A percentile compares a stretch with the other conserved stretches of the same genome.
These are phyloP conservation scores for Boletellus ananas DNA, from an alignment of 768 basidiomycete species.

Conservation along the genomic window DNA sequence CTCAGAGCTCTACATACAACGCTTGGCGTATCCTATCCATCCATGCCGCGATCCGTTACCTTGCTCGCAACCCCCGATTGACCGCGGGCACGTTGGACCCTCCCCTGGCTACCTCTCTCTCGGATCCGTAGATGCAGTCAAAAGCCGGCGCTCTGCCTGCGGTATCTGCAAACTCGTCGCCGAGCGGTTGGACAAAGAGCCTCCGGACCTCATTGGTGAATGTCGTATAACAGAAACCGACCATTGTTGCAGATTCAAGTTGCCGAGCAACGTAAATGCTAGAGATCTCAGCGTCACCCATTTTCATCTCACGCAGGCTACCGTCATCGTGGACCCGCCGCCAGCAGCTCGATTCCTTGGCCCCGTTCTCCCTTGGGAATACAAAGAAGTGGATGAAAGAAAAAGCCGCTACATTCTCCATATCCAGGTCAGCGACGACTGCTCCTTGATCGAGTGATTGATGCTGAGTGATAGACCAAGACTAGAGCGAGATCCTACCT, in stretches of 20 bases:
- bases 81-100: no score
- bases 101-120: no score
- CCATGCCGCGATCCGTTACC: no score
- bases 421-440: constrained; percentile 4
- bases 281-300: constrained; percentile 7
- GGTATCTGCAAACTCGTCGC: constrained; percentile 13
- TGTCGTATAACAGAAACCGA: not conserved
- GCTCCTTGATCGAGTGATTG: no score
- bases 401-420: constrained; percentile 1
- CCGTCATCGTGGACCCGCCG: constrained; percentile 1
- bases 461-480: constrained; percentile 1
- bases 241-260: constrained; percentile 5
- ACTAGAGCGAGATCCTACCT: not conserved
- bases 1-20: no score
- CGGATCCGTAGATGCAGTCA: not conserved
- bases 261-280: not conserved
- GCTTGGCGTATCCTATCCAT: no score
- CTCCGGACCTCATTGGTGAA: constrained; percentile 3
- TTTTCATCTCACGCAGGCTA: constrained; percentile 12
- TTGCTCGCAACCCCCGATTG: no score
- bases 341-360: not conserved
- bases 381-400: not conserved
- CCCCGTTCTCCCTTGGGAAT: constrained; percentile 10
- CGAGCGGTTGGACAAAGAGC: constrained; percentile 10
- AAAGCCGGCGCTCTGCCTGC: constrained; percentile 6